A percentile compares a stretch with the other conserved stretches of the same genome.
These are phyloP conservation scores for Amylocarpus encephaloides DNA, from an alignment of 2,329 filamentous ascomycete species.

Conservation along the genomic window DNA sequence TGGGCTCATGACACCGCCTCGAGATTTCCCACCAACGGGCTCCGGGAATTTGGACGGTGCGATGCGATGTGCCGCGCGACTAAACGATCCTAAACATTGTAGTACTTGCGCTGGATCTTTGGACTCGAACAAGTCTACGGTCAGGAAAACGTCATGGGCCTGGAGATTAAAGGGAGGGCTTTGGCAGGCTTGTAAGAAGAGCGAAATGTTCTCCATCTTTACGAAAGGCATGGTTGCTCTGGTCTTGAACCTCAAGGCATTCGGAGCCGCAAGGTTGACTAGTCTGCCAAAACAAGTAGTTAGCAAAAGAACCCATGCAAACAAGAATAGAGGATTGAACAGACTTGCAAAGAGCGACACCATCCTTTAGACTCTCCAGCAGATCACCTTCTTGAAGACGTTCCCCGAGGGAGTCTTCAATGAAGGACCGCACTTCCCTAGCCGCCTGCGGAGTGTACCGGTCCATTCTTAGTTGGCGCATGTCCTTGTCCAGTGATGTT, in stretches of 20 bases:
- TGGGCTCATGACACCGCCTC: slow-evolving; percentile 55
- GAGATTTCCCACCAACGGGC: slow-evolving; percentile 65
- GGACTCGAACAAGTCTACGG: slow-evolving; percentile 89
- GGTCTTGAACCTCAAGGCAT: slow-evolving; percentile 78
- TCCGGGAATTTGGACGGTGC: slow-evolving; percentile 69
- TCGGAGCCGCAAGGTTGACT: slow-evolving; percentile 70
- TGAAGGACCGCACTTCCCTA: slow-evolving; percentile 78
- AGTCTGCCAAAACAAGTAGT: slow-evolving; percentile 43
- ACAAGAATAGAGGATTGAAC: slow-evolving; percentile 25
- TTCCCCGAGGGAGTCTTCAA: slow-evolving; percentile 74
- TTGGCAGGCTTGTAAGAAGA: slow-evolving; percentile 87
- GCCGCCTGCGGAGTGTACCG: slow-evolving; percentile 90
- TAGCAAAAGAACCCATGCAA: slow-evolving; percentile 4
- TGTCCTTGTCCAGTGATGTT: slow-evolving; percentile 86
- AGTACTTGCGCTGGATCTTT: slow-evolving; percentile 96
- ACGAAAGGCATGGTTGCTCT: slow-evolving; percentile 92
- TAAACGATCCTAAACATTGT: slow-evolving; percentile 88
- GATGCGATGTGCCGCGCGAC: slow-evolving; percentile 69
- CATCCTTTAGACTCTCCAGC: slow-evolving; percentile 81
- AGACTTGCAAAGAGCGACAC: slow-evolving; percentile 86
- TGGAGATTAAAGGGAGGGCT: slow-evolving; percentile 77
- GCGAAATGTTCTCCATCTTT: slow-evolving; percentile 98
- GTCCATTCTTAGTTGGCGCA: slow-evolving; percentile 86
- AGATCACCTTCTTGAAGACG: slow-evolving; percentile 68
- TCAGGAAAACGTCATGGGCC: slow-evolving; percentile 92